Percentiles rank a stretch among this genome's conserved stretches.
Evolutionary conservation across 495 filamentous ascomycete species (phyloP).

Genomic region (Aspergillus steynii): DNA sequence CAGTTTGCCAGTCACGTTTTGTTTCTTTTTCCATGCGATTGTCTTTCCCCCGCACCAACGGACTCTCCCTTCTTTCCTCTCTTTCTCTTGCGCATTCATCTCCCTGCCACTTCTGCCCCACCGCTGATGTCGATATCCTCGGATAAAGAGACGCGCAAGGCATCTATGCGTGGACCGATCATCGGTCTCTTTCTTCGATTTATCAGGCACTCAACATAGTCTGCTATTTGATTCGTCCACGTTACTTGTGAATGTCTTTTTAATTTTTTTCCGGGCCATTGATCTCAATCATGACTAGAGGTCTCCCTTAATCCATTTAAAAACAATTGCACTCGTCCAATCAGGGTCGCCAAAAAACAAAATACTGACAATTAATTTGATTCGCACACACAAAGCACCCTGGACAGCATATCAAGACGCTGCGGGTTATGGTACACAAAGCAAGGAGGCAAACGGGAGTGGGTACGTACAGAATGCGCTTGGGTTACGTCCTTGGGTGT

Average conservation of each 20-base stretch:
- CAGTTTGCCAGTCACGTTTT: not conserved
- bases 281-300: not conserved
- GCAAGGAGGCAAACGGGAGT: not conserved
- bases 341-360: not conserved
- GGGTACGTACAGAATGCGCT: not conserved
- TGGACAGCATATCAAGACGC: not conserved
- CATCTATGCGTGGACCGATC: not conserved
- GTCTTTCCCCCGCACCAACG: not conserved
- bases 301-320: not conserved
- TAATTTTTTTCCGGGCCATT: not conserved
- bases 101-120: not conserved
- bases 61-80: not conserved
- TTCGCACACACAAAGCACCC: conserved; percentile 2
- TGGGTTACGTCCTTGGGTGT: not conserved
- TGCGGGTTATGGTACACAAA: not conserved
- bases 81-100: not conserved
- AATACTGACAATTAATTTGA: not conserved
- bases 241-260: not conserved
- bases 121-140: not conserved
- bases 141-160: not conserved
- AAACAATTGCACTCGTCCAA: not conserved
- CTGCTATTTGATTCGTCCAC: not conserved
- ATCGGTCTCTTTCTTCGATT: not conserved
- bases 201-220: not conserved
- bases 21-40: not conserved